Evolutionary conservation across 2,329 filamentous ascomycete genomes (phyloP), one percentile per base, ranked within the genome.

Genomic region (Bipolaris victoriae): DNA sequence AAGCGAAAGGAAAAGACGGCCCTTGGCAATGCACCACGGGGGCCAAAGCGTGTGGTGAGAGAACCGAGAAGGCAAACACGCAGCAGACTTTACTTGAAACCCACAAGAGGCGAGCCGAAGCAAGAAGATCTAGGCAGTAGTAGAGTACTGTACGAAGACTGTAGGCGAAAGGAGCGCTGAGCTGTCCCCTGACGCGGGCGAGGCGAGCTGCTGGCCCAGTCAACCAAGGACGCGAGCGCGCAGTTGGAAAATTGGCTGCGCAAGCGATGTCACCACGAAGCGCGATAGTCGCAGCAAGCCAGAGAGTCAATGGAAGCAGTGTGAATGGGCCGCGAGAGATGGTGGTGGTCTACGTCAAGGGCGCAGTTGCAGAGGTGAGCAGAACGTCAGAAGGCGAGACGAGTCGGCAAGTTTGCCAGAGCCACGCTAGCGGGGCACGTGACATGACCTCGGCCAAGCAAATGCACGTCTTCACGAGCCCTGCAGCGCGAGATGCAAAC

Each of bases 141-240:
- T 13, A 31, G 29, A 31, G 29, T 31, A 31, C 10, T 31, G 29
- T 63, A 67, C 63, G 61, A 50, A 58, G 58, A 64, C 48, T 51
- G 66, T 61, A 60, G 61, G 64, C 65, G 60, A 63, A 61, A 55
- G 55, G 56, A 55, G 62, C 53, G 60, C 48, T 61, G 68, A 61
- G 62, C 55, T 64, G 63, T 66, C 63, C 65, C 54, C 49, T 61
- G 55, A 54, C 58, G 67, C 52, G 67, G 65, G 65, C 58, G 43
- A 56, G 58, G 61, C 51, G 57, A 57, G 60, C 52, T 55, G 59
- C 54, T 44, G 59, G 51, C 50, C 57, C 61, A 60, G 68, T 59
- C 54, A 67, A 58, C 65, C 66, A 70, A 64, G 55, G 60, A 61
- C 62, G 65, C 70, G 63, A 65, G 60, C 51, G 54, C 62, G 57